Base-by-base conservation (phyloP, 2,329 filamentous ascomycete genomes). In the Apiospora arundinis region DNA sequence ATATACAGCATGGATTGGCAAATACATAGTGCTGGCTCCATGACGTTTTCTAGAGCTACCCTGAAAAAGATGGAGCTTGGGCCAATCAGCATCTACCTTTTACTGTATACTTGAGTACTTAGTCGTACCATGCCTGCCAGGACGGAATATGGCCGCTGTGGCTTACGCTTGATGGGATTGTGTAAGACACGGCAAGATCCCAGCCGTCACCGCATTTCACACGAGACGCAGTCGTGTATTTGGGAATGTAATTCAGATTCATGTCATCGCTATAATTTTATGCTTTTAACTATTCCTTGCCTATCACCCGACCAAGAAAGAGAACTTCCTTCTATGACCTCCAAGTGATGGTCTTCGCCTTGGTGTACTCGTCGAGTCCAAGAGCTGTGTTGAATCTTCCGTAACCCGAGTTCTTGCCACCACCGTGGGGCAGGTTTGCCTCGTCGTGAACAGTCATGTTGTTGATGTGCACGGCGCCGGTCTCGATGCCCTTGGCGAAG, bases 401-500 rank as follows among this genome's bases (percentile, higher is more conserved):
- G 70, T 82, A 85, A 6, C 83, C 83, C 69, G 81, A 82, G 4
- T 81, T 80, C 70, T 83, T 83, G 4, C 78, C 80, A 14, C 83
- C 83, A 21, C 83, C 83, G 71, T 85, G 82, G 0, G 83, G 82
- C 49, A 85, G 74, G n/a, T 81, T 78, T 16, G 78, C 74, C 74
- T 85, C 83, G n/a, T 84, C 82, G 71, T 84, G 83, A 8, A 84
- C 78, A 1, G 83, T 83, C 75, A 83, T 83, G 69, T 80, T 81
- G 69, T 85, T 85, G 72, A 85, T 79, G 71, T 85, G 83, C 40
- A 83, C 83, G 48, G 80, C 82, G 16, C 92, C 92, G 23, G 84
- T 85, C 71, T 93, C 84, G 67, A 90, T 85, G 72, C 83, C 81
- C 74, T 81, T 85, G 4, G 88, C 87, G 42, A 90, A 81, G 23